Evolutionary conservation across 2,329 filamentous ascomycete genomes (phyloP), one percentile per base, ranked within the genome.

Genomic region (Coniochaeta sp.): DNA sequence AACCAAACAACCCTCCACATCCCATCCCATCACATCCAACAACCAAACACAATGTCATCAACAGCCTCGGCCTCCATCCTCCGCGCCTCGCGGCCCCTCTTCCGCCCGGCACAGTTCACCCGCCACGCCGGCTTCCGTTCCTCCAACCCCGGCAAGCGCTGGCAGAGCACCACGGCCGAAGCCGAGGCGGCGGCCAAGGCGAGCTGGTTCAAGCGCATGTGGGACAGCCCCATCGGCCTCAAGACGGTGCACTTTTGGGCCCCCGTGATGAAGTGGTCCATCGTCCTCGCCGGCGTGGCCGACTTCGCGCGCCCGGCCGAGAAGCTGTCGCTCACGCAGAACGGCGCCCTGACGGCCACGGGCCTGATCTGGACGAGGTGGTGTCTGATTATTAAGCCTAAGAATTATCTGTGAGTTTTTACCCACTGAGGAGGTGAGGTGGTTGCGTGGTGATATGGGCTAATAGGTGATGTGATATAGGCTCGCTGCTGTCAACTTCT

Each of bases 221-320:
- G 86, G 86, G 83, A 89, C 70, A 90, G 86, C 69, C 87, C 88
- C 56, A 71, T 91, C 58, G 89, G 89, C 49, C 61, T 91, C 61
- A 91, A 91, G 85, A 99, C 94, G 56, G 94, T 99, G 63, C 94
- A 99, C 73, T 99, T 99, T 76, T 99, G 94, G 92, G 91, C 92
- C 42, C 92, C 92, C 53, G 85, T 96, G 60, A 96, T 96, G 91
- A 96, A 80, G 86, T 99, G 94, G 94, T 83, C 82, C 62, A 79
- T 99, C 64, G 94, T 97, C 70, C 76, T 97, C 59, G 90, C 94
- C 60, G 94, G 94, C 66, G 81, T 95, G 67, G 86, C 89, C 62
- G 94, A 99, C 76, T 88, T 99, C 69, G 80, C 85, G 56, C 91
- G 94, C 61, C 94, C 94, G 28, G 90, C 88, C 57, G 89, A 95